Evolutionary conservation across 306 rosid genomes (phyloP), one percentile per base, ranked within the genome.

Genomic region (Oemleria cerasiformis): DNA sequence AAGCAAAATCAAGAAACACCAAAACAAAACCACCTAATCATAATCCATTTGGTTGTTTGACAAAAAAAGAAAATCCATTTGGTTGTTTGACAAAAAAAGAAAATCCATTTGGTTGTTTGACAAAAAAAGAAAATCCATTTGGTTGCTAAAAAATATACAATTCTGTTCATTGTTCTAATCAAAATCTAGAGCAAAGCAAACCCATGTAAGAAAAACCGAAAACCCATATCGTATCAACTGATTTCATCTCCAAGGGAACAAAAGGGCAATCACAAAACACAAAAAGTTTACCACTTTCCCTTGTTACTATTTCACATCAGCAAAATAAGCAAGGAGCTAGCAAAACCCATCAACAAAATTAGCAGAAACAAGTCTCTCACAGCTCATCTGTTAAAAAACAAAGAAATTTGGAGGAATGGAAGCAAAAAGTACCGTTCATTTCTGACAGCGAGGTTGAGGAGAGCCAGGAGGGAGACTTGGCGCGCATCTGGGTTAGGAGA

Each of bases 361-460:
- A 67, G 54, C 78, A 57, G 20, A 59, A 47, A 48, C 30, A 12
- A 5, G 1, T 59, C 48, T 2, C 38, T 36, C 10, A 68, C 30
- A 74, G 19, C 50, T 53, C 63, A 68, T 19, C 10, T 38, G 19
- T 13, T 4, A 41, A 3, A 2, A 23, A 57, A 50, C 8, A 50
- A 3, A 30, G 8, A 38, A 41, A 74, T 38, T 40, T 21, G 13
- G 64, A 36, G 44, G 47, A 15, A 61, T 2, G 17, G 23, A 40
- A 6, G 11, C 64, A 34, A 59, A 55, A 59, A 5, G 2, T 44
- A 92, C 97, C 94, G 70, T 76, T 89, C 96, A 39, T 92, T 84
- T 55, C 94, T 90, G 51, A 86, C 96, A 20, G 97, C 97, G 50
- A 92, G 94, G 62, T 92, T 92, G 81, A 92, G 97, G 47, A 92